These are phyloP conservation scores for Pleodorina starrii DNA, from an alignment of 139 green algal genomes.

Conservation along the genomic window DNA sequence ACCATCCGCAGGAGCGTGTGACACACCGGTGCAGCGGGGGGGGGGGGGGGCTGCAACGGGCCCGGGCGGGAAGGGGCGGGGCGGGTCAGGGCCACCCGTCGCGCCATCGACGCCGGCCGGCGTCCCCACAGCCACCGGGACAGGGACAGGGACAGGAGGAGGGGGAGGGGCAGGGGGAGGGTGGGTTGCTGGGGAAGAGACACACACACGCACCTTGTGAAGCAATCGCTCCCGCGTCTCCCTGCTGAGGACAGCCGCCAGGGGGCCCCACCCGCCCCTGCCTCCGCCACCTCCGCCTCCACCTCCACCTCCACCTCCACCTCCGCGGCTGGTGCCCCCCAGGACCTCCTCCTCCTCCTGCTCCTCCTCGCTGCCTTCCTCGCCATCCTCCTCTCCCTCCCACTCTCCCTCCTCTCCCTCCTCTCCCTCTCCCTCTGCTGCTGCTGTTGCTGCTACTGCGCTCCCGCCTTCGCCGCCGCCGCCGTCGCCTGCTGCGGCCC, in stretches of 20 bases:
- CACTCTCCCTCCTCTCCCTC: conserved; percentile 36
- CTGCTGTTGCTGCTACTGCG: too few relatives aligned
- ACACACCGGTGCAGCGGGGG: too few relatives aligned
- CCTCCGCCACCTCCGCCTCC: background rate
- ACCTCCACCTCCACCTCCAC: background rate
- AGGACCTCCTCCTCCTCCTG: background rate
- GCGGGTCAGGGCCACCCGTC: too few relatives aligned
- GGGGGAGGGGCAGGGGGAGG: too few relatives aligned
- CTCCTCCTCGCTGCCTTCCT: conserved; percentile 14
- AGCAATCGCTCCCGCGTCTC: conserved; percentile 61
- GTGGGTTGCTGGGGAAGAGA: too few relatives aligned
- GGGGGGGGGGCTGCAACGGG: too few relatives aligned
- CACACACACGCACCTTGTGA: conserved; percentile 42
- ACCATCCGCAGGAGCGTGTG: too few relatives aligned
- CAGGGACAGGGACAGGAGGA: too few relatives aligned
- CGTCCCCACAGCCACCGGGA: too few relatives aligned
- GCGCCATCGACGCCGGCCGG: too few relatives aligned
- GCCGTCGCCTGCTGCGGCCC: too few relatives aligned
- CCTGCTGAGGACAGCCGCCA: conserved; percentile 44
- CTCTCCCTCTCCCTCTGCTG: background rate
- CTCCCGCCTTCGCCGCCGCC: background rate
- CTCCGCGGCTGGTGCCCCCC: background rate
- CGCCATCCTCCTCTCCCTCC: background rate
- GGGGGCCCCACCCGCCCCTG: background rate
- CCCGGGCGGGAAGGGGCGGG: too few relatives aligned